Evolutionary conservation across 2,329 filamentous ascomycete species (phyloP).

Genomic region (Penicillium hordei): DNA sequence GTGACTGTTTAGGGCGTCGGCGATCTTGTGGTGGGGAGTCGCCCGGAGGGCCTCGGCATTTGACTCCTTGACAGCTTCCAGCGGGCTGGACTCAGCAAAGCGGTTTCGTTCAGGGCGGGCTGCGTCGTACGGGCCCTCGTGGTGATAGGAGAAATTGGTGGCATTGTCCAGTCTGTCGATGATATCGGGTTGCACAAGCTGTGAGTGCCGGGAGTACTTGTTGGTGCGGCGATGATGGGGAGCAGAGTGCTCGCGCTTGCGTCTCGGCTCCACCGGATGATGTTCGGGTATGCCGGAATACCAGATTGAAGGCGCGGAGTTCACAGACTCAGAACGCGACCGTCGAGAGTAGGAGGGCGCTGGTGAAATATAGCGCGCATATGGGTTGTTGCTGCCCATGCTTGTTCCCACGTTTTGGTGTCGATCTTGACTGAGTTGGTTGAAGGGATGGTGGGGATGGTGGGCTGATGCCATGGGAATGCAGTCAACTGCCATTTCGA

Average conservation of each 20-base stretch:
- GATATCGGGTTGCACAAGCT: conserved; percentile 63
- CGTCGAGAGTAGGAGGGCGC: conserved; percentile 21
- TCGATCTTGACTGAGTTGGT: conserved; percentile 14
- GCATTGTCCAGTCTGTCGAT: conserved; percentile 77
- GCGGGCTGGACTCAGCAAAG: conserved; percentile 62
- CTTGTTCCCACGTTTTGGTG: conserved; percentile 4
- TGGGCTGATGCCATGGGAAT: conserved; percentile 25
- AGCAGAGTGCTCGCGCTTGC: conserved; percentile 17
- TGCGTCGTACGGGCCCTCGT: conserved; percentile 87
- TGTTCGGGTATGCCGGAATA: conserved; percentile 29
- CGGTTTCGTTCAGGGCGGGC: conserved; percentile 72
- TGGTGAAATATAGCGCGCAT: conserved; percentile 29
- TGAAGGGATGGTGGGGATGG: conserved; percentile 24
- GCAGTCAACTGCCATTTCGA: conserved; percentile 21
- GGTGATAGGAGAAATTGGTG: conserved; percentile 71
- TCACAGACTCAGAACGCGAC: conserved; percentile 25
- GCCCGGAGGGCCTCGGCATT: conserved; percentile 77
- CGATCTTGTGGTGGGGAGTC: conserved; percentile 74
- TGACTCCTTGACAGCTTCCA: conserved; percentile 71
- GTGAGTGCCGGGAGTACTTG: conserved; percentile 24
- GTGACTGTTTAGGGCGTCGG: conserved; percentile 70
- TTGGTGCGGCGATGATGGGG: conserved; percentile 20
- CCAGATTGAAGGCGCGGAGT: conserved; percentile 24
- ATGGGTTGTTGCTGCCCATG: conserved; percentile 28
- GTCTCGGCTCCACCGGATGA: conserved; percentile 26